Evolutionary conservation across 768 basidiomycete species (phyloP).

Genomic region (Fomitopsis serialis): DNA sequence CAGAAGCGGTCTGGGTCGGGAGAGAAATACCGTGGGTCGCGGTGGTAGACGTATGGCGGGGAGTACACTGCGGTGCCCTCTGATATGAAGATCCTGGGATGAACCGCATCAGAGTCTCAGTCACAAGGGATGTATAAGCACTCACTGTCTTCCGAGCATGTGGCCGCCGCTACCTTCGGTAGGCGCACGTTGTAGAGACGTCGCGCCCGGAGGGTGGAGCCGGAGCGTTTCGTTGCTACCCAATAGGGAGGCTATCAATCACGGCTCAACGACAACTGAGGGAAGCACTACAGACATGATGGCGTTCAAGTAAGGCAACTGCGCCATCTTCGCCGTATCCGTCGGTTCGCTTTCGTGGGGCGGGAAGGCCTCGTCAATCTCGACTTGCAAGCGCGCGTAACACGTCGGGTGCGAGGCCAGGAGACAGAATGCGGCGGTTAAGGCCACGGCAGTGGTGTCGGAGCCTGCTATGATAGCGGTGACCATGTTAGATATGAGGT

Average conservation of each 20-base stretch:
- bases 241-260: too few relatives aligned
- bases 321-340: slow-evolving; percentile 1
- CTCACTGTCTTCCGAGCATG: slow-evolving; percentile 28
- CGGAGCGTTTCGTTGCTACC: slow-evolving; percentile 42
- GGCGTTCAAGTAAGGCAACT: slow-evolving; percentile 32
- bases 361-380: slow-evolving; percentile 33
- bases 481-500: slow-evolving; percentile 30
- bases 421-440: slow-evolving; percentile 35
- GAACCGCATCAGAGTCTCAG: neutral
- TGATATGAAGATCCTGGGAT: slow-evolving; percentile 32
- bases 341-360: slow-evolving; percentile 19
- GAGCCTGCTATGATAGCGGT: slow-evolving; percentile 42
- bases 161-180: slow-evolving; percentile 24
- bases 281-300: slow-evolving; percentile 22
- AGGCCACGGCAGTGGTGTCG: slow-evolving; percentile 39
- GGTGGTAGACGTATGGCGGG: slow-evolving; percentile 38
- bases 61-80: slow-evolving; percentile 32
- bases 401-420: slow-evolving; percentile 33
- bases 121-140: neutral
- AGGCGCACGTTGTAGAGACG: slow-evolving; percentile 35
- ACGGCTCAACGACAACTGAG: neutral
- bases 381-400: slow-evolving; percentile 32
- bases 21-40: slow-evolving; percentile 41
- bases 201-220: slow-evolving; percentile 38
- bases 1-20: slow-evolving; percentile 35